Percentiles rank a stretch among this genome's conserved stretches.
Evolutionary conservation across 2,329 filamentous ascomycete genomes (phyloP).

Genomic region (Ophiocordyceps polyrhachis-furcata): DNA sequence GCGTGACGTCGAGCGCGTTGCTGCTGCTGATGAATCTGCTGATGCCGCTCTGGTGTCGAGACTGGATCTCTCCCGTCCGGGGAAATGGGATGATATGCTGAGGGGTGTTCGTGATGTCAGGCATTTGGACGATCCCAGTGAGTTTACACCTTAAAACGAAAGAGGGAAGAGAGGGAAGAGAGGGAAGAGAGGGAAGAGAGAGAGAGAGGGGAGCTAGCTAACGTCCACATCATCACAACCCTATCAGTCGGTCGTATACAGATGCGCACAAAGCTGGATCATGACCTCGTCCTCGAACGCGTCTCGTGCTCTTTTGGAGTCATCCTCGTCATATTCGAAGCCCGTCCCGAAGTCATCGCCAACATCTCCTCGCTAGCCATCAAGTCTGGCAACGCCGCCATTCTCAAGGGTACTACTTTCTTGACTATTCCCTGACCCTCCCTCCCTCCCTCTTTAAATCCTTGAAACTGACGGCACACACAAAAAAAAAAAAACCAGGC

Average conservation of each 20-base stretch:
- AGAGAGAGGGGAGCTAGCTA: too few relatives aligned
- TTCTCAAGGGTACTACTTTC: constrained; percentile 53
- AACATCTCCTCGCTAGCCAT: constrained; percentile 93
- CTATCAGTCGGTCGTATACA: constrained; percentile 67
- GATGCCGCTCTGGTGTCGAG: constrained; percentile 73
- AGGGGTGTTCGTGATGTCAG: constrained; percentile 83
- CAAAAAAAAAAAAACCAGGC: constrained; percentile 22
- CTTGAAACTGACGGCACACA: too few relatives aligned
- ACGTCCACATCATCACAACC: too few relatives aligned
- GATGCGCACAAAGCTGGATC: constrained; percentile 68
- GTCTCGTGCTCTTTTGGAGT: constrained; percentile 92
- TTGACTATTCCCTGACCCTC: neutral
- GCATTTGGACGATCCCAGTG: constrained; percentile 69
- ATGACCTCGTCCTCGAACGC: constrained; percentile 67
- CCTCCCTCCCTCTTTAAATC: neutral
- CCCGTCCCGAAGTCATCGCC: constrained; percentile 90
- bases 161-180: too few relatives aligned
- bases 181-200: too few relatives aligned
- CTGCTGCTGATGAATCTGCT: constrained; percentile 56
- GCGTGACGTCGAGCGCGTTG: constrained; percentile 60
- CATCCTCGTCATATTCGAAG: constrained; percentile 96
- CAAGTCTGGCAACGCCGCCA: constrained; percentile 93
- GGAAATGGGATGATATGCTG: constrained; percentile 97
- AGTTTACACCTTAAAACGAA: constrained; percentile 13
- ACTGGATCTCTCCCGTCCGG: constrained; percentile 66